phyloP scores from a whole-genome alignment of 2,329 filamentous ascomycete species.

The Ciborinia camelliae region DNA sequence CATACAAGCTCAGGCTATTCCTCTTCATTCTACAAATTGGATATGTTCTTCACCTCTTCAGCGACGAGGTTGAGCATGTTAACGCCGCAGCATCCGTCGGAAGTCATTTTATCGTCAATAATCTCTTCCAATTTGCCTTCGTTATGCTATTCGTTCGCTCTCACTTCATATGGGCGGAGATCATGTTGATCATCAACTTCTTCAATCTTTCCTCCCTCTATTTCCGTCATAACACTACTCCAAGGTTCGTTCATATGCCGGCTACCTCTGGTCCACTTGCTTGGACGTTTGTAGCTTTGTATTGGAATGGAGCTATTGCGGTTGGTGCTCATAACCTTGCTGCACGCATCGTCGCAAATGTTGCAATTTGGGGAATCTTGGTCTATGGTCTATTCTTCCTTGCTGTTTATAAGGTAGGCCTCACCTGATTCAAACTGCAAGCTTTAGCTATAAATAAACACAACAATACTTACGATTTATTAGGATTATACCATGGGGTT shows the following conservation, averaged over 20 bases:
- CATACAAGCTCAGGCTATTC: conserved; percentile 52
- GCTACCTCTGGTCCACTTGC: conserved; percentile 74
- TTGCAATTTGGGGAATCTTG: conserved; percentile 83
- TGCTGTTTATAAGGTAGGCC: conserved; percentile 61
- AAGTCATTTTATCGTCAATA: conserved; percentile 81
- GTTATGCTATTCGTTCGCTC: conserved; percentile 77
- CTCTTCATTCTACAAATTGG: conserved; percentile 72
- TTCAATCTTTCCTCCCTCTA: conserved; percentile 76
- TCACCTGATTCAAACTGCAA: background rate
- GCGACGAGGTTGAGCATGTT: conserved; percentile 57
- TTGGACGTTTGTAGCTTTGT: conserved; percentile 82
- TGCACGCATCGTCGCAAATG: conserved; percentile 77
- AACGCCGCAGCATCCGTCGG: conserved; percentile 73
- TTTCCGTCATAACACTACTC: conserved; percentile 71
- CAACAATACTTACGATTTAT: conserved; percentile 27
- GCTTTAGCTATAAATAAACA: background rate
- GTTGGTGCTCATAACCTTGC: conserved; percentile 64
- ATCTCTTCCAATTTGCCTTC: conserved; percentile 77
- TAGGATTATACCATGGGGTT: conserved; percentile 75
- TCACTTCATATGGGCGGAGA: conserved; percentile 71
- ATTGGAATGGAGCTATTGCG: conserved; percentile 85
- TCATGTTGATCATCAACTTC: conserved; percentile 77
- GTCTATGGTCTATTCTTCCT: conserved; percentile 77
- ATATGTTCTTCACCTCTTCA: conserved; percentile 76
- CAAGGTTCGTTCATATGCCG: conserved; percentile 72